Base-by-base conservation (phyloP, 2,329 filamentous ascomycete genomes). In the Venturiaceae sp. region DNA sequence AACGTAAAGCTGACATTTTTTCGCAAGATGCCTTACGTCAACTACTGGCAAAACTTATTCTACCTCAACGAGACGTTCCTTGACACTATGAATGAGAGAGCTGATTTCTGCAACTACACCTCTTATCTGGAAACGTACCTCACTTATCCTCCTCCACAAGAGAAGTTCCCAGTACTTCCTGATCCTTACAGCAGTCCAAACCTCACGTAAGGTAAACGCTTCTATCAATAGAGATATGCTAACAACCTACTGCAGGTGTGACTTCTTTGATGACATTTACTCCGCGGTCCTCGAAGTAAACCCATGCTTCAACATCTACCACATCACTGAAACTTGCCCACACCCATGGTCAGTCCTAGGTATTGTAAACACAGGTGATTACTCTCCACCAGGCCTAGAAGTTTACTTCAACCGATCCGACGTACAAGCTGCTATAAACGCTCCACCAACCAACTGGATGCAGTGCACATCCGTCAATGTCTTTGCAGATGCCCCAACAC, bases 341-440 rank as follows among this genome's bases (percentile, higher is more conserved):
- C 68, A 70, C 56, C 71, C 68, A 1, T 74, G 65, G 60, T 67
- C 66, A 2, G 67, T 68, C 44, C 66, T 72, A 19, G 69, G 70
- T 46, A 74, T 72, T 63, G 64, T 74, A 50, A 72, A 72, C 61
- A 57, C 60, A 0, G 69, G 69, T 7, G 70, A 72, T 54, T 76
- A 75, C 64, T 60, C 63, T 2, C 73, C 74, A 1, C 71, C 74
- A 0, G 72, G 69, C 19, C 66, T 71, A 1, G 50, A 66, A 21
- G 33, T 58, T 13, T 81, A 80, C 68, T 81, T 80, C 71, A 78
- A 80, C 66, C 75, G 78, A 19, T 74, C 70, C 11, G 78, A 80
- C 60, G 78, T 81, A 4, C 73, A 80, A 61, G 62, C 13, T 46
- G 78, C 77, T 2, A 73, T 81, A 47, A 71, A 82, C 62, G 79